Base-by-base conservation (phyloP, 2,329 filamentous ascomycete species). In the Emericellopsis cladophorae region DNA sequence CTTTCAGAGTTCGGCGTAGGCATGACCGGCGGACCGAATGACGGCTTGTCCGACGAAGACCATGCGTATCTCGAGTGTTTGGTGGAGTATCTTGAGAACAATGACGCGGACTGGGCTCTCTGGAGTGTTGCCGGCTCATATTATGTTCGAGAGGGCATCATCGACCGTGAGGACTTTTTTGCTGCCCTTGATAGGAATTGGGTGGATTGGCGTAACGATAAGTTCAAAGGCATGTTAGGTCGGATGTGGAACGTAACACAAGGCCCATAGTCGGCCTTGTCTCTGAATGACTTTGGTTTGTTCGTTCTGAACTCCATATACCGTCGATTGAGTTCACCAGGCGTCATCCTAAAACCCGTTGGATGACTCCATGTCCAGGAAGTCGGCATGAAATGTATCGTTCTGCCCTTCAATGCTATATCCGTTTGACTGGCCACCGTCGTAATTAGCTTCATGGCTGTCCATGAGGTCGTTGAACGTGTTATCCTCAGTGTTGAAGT, bases 91-190 rank as follows among this genome's bases (percentile, higher is more conserved):
- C 65, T 78, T 59, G 56, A 65, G 38, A 52, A 56, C 34, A 78
- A 77, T 52, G 71, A 78, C 48, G 67, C 67, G 29, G 75, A 78
- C 45, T 79, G 74, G 74, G 66, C 68, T 1, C 58, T 75, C 11
- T 79, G 74, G 75, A 70, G 68, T 4, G 48, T 79, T 35, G 66
- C 73, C 53, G 74, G 74, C 11, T 71, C 68, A 43, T 79, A 77
- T 47, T 78, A 78, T 46, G 61, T 75, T 10, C 60, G 72, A n/a
- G 59, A 69, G 42, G 65, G 66, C 23, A 54, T 49, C 8, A 54
- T 70, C 14, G 68, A 76, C 45, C 59, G 59, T 34, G 68, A 77
- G 24, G 72, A 78, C 59, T 58, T 57, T 0, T 78, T 64, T 62
- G 74, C 72, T 0, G 51, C 70, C 14, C 42, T 74, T 43, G 62